A percentile compares a stretch with the other conserved stretches of the same genome.
Evolutionary conservation across 495 filamentous ascomycete genomes (phyloP).

Genomic region (Penicillium bovifimosum): DNA sequence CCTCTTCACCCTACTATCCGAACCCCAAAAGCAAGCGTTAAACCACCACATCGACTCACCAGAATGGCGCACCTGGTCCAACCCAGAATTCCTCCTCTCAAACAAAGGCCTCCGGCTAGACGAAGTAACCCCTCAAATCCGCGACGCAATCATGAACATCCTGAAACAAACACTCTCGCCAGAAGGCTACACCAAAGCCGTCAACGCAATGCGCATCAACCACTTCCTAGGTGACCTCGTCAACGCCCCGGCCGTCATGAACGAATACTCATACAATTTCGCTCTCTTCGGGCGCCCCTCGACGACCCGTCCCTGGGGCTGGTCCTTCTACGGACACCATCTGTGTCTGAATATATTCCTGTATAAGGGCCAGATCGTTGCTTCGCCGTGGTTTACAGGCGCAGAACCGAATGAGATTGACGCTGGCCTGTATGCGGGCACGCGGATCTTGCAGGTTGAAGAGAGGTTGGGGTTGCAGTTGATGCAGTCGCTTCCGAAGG

Average conservation of each 20-base stretch:
- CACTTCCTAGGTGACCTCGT: constrained; percentile 70
- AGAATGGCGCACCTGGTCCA: constrained; percentile 71
- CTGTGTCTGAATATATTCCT: constrained; percentile 65
- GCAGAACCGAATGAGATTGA: constrained; percentile 74
- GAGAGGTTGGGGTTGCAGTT: constrained; percentile 56
- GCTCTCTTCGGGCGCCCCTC: constrained; percentile 55
- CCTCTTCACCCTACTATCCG: constrained; percentile 40
- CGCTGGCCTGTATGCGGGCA: constrained; percentile 52
- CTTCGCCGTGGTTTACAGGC: constrained; percentile 68
- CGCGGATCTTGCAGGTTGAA: constrained; percentile 59
- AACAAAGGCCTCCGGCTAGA: constrained; percentile 64
- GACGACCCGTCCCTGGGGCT: constrained; percentile 57
- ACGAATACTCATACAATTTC: constrained; percentile 73
- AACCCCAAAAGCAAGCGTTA: constrained; percentile 42
- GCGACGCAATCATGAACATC: constrained; percentile 47
- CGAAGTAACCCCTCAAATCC: constrained; percentile 39
- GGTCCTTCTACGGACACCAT: constrained; percentile 72
- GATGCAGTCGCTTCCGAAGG: constrained; percentile 56
- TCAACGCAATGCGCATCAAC: constrained; percentile 69
- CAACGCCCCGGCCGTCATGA: constrained; percentile 55
- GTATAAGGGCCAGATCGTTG: constrained; percentile 52
- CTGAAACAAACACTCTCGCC: constrained; percentile 54
- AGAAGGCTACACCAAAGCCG: constrained; percentile 65
- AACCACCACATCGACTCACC: constrained; percentile 61
- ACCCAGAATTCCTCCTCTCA: constrained; percentile 62